Evolutionary conservation across 2,329 filamentous ascomycete genomes (phyloP).

Genomic region (Pseudogymnoascus sp.): DNA sequence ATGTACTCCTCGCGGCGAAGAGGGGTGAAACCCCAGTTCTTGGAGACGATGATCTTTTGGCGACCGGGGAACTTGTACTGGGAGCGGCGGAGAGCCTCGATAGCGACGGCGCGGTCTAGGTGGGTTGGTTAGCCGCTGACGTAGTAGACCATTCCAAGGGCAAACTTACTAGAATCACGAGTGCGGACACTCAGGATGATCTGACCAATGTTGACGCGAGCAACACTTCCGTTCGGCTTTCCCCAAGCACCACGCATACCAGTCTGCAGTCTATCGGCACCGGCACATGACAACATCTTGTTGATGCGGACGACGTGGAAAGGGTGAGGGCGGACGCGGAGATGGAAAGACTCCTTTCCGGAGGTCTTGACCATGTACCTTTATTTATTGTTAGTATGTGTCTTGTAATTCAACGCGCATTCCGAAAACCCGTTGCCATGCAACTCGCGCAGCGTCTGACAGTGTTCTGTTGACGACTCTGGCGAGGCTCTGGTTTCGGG

Average conservation of each 20-base stretch:
- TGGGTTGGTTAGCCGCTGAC: slow-evolving; percentile 19
- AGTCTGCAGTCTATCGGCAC: slow-evolving; percentile 99
- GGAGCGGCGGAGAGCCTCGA: slow-evolving; percentile 93
- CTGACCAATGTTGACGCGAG: slow-evolving; percentile 99
- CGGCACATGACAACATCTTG: slow-evolving; percentile 99
- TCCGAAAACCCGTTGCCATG: neutral
- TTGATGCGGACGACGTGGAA: slow-evolving; percentile 99
- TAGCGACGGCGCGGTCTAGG: slow-evolving; percentile 70
- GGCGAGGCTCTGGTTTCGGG: neutral
- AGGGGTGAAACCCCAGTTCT: slow-evolving; percentile 99
- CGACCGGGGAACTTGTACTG: slow-evolving; percentile 99
- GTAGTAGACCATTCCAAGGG: neutral
- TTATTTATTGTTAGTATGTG: neutral
- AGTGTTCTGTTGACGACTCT: neutral
- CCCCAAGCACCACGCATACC: slow-evolving; percentile 99
- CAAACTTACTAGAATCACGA: slow-evolving; percentile 57
- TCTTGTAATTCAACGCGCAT: neutral
- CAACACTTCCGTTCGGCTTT: slow-evolving; percentile 97
- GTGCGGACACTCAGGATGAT: slow-evolving; percentile 96
- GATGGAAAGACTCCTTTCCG: slow-evolving; percentile 69
- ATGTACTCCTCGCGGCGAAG: slow-evolving; percentile 93
- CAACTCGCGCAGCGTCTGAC: neutral
- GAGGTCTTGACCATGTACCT: slow-evolving; percentile 60
- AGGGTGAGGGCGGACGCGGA: slow-evolving; percentile 83
- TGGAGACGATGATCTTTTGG: slow-evolving; percentile 99